Base-by-base conservation (phyloP, 768 basidiomycete genomes). In the Trametes elegans region DNA sequence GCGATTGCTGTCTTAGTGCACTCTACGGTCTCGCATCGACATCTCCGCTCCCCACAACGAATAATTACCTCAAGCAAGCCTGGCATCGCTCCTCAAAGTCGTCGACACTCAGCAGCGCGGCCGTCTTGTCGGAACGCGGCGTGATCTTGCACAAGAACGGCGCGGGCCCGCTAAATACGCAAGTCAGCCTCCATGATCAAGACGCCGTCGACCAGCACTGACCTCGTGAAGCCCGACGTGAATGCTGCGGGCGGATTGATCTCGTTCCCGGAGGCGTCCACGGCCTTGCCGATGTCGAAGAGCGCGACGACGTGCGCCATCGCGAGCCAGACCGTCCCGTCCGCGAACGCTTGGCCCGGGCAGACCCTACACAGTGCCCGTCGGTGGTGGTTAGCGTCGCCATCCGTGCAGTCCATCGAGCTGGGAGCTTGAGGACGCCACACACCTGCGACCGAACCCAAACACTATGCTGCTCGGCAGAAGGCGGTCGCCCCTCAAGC, bases 321-420 rank as follows among this genome's bases (percentile, higher is more conserved):
- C 35, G 76, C 73, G 34, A 75, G 62, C 76, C 76, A 84, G 26
- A 79, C 63, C 49, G 68, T 75, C 5, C 70, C 58, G 47, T 81
- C 77, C 3, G 79, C 82, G 44, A 84, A 74, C 57, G 79, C 70
- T 36, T 78, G 70, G 9, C 83, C 82, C 5, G 82, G 81, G 58
- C 83, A 85, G 43, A 76, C 73, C 55, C 79, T 81, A 34, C 11
- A 29, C 11, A 13, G 18, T 28, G 28, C 29, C 19, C n/a, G 23
- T 47, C 39, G 10, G 32, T 8, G 8, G 19, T n/a, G 24, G 23
- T 34, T 5, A 52, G 21, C 5, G 16, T 29, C 16, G 23, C 14
- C 38, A 5, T 19, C 4, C 5, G 26, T 16, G 19, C 35, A 4
- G n/a, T 7, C 3, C 23, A 4, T 34, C n/a, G 16, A 50, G 9